These are phyloP conservation scores for Boletus tomentosulus DNA, from an alignment of 768 basidiomycete genomes.

Conservation along the genomic window DNA sequence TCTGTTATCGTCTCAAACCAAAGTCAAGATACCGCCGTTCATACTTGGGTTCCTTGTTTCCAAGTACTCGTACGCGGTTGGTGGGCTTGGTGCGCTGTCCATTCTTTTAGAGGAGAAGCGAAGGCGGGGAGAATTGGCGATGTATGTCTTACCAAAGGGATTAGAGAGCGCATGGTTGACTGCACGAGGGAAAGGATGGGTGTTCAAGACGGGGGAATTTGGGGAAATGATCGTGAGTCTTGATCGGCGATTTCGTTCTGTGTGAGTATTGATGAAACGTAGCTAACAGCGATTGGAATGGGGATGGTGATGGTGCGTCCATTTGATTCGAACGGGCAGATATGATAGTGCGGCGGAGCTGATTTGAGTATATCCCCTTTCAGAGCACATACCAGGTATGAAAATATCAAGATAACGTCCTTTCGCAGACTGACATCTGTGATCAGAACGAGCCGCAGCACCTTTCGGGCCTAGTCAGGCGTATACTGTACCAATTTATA, in stretches of 20 bases:
- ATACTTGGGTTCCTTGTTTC: slow-evolving; percentile 57
- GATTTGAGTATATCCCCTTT: slow-evolving; percentile 7
- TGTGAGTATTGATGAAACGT: slow-evolving; percentile 7
- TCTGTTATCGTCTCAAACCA: slow-evolving; percentile 38
- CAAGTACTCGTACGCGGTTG: slow-evolving; percentile 68
- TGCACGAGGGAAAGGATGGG: slow-evolving; percentile 69
- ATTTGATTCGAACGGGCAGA: background rate
- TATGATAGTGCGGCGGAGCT: slow-evolving; percentile 1
- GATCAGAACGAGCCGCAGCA: slow-evolving; percentile 68
- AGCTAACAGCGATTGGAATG: slow-evolving; percentile 75
- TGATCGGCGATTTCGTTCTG: background rate
- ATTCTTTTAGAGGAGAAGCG: slow-evolving; percentile 85
- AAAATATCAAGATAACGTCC: background rate
- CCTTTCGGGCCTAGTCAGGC: slow-evolving; percentile 74
- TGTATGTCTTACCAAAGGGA: slow-evolving; percentile 87
- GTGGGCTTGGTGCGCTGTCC: slow-evolving; percentile 71
- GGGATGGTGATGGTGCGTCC: slow-evolving; percentile 81
- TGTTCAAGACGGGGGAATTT: slow-evolving; percentile 64
- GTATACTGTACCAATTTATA: slow-evolving; percentile 84
- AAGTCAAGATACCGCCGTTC: slow-evolving; percentile 38
- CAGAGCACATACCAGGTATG: slow-evolving; percentile 75
- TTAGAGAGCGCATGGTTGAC: slow-evolving; percentile 89
- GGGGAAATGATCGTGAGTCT: slow-evolving; percentile 60
- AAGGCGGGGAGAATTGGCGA: slow-evolving; percentile 86
- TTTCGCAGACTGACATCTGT: slow-evolving; percentile 1